A percentile compares a stretch with the other conserved stretches of the same genome.
Evolutionary conservation across 176 grass and related monocot genomes (phyloP).

Genomic region (Olyra latifolia): DNA sequence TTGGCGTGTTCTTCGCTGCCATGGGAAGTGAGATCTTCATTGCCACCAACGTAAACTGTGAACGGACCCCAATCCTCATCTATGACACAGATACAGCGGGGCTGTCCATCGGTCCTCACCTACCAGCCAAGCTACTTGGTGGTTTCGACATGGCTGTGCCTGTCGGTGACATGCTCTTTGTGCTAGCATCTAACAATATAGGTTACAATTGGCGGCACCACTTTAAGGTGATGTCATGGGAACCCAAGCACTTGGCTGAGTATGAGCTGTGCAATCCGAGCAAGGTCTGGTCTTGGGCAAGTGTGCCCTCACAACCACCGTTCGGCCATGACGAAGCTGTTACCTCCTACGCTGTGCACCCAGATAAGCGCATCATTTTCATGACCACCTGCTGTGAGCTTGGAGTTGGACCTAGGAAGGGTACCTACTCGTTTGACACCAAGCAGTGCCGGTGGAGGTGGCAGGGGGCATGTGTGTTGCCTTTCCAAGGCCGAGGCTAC

Average conservation of each 20-base stretch:
- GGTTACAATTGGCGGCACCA: not conserved
- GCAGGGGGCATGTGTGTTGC: slow-evolving; percentile 2
- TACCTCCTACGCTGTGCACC: slow-evolving; percentile 7
- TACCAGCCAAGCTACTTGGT: not conserved
- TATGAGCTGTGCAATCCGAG: not conserved
- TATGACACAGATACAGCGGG: not conserved
- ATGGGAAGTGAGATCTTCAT: not conserved
- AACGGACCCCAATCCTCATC: not conserved
- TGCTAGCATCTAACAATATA: not conserved
- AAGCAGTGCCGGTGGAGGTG: not conserved
- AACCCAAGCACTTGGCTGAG: not conserved
- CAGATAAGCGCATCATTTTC: slow-evolving; percentile 6
- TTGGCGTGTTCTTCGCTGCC: not conserved
- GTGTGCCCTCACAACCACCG: not conserved
- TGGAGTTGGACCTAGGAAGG: too few relatives aligned
- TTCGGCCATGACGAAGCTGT: not conserved
- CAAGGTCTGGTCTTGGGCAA: not conserved
- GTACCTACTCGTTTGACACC: slow-evolving; percentile 13
- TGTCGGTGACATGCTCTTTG: not conserved
- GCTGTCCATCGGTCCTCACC: not conserved
- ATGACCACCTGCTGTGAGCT: not conserved
- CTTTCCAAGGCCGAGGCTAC: slow-evolving; percentile 8
- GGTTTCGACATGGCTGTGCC: not conserved
- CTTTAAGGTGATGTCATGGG: slow-evolving; percentile 16
- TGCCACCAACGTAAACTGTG: not conserved